Base-by-base conservation (phyloP, 2,329 filamentous ascomycete species). In the Dactylellina parvicollis region DNA sequence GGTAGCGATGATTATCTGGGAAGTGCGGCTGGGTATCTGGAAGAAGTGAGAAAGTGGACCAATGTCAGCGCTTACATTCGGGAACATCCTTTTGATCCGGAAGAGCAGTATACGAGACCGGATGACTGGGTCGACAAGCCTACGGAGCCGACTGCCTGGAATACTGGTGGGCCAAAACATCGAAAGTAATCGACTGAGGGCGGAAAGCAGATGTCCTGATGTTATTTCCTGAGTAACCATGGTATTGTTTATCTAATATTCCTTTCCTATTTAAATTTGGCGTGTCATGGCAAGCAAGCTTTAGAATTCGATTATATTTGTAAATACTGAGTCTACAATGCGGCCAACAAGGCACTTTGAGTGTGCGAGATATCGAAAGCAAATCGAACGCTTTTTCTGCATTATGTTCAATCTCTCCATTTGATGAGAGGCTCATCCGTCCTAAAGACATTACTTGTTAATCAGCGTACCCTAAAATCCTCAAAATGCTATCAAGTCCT, bases 401-500 rank as follows among this genome's bases (percentile, higher is more conserved):
- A 47, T 32, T 30, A 22, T 28, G 14, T n/a, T 81, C 75, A 84
- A 79, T 91, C 88, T 80, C 90, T 87, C 91, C 91, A 94, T 80
- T 90, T 87, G 52, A 94, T 87, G 77, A 89, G 86, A 18, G 94
- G 90, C 80, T 92, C 90, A 79, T 94, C 91, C 3, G 91, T 94
- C 78, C 91, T 87, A 57, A 32, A 2, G 16, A 5, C 32, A n/a
- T n/a, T 54, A 34, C 32, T 24, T 26, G 52, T 38, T 56, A 42
- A 9, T 56, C 34, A 18, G 28, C 34, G 18, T 50, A 34, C 20
- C 20, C 36, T 16, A 38, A 57, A 38, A 54, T 42, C 20, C 10
- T 1, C 10, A 26, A 54, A 10, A 26, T 5, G 24, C 5, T 10
- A 46, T 10, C 16, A 38, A 59, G 7, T n/a, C 20, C 16, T 38